Conservation (phyloP, 2,329 filamentous ascomycete genomes). For the Coniella vitis region DNA sequence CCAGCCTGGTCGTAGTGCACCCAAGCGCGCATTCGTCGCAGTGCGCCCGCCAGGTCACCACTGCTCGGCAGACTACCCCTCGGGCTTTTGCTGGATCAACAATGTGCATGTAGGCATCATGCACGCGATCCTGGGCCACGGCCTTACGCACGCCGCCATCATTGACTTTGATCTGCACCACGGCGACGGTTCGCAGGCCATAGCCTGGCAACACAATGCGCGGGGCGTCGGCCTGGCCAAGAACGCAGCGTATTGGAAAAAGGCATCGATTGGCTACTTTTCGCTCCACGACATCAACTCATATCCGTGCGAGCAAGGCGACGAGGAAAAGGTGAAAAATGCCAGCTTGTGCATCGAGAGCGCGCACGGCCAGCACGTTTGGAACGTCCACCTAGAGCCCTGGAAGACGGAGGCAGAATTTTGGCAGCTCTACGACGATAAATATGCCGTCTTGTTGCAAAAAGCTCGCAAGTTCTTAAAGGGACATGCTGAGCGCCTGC, state of each 20-base stretch:
- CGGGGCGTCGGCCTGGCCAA: constrained; percentile 57
- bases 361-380: constrained; percentile 87
- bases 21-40: constrained; percentile 79
- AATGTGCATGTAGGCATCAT: constrained; percentile 97
- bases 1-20: constrained; percentile 41
- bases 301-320: constrained; percentile 92
- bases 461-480: constrained; percentile 76
- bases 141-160: constrained; percentile 87
- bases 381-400: constrained; percentile 89
- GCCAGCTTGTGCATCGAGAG: constrained; percentile 93
- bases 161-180: constrained; percentile 90
- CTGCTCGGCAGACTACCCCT: constrained; percentile 82
- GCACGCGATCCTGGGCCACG: constrained; percentile 76
- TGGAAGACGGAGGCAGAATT: constrained; percentile 83
- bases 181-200: constrained; percentile 90
- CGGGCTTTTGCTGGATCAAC: constrained; percentile 97
- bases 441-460: constrained; percentile 69
- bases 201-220: constrained; percentile 84
- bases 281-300: constrained; percentile 98
- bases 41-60: constrained; percentile 93
- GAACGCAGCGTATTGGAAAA: constrained; percentile 70
- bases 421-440: constrained; percentile 77
- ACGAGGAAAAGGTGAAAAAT: constrained; percentile 86
- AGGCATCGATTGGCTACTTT: constrained; percentile 87
- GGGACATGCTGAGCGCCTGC: constrained; percentile 61